These are phyloP conservation scores for Tilletia setariae DNA, from an alignment of 1,284 basidiomycete species.

Conservation along the genomic window DNA sequence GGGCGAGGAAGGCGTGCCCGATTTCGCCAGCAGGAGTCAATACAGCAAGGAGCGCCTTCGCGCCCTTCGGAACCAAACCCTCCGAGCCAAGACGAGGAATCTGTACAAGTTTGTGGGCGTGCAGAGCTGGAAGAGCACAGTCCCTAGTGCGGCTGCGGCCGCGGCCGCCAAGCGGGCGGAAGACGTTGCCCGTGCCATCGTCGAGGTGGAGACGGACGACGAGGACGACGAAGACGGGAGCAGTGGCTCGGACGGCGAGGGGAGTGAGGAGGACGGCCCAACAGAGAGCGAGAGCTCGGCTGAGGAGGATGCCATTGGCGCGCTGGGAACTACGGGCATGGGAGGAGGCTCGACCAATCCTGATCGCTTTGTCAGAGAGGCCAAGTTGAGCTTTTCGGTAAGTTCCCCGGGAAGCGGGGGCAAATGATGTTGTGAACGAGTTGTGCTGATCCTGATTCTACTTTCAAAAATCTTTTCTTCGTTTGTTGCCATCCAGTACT, in stretches of 20 bases:
- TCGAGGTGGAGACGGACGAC: constrained; percentile 1
- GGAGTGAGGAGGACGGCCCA: constrained; percentile 14
- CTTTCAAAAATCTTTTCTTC: not conserved
- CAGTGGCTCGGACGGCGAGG: too few relatives aligned
- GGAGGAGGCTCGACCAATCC: constrained; percentile 18
- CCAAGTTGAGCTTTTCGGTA: constrained; percentile 40
- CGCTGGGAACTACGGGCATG: not conserved
- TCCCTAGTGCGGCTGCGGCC: not conserved
- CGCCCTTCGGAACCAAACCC: constrained; percentile 39
- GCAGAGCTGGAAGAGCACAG: constrained; percentile 28
- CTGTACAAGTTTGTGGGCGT: constrained; percentile 44
- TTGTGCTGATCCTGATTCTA: too few relatives aligned
- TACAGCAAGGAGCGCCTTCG: constrained; percentile 44
- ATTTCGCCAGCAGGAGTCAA: constrained; percentile 37
- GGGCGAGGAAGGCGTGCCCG: constrained; percentile 20
- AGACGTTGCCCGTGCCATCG: not conserved
- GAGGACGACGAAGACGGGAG: too few relatives aligned
- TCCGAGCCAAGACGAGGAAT: constrained; percentile 44
- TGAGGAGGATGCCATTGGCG: constrained; percentile 14
- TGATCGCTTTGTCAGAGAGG: constrained; percentile 36
- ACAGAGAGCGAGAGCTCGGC: constrained; percentile 22
- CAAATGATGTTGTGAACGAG: too few relatives aligned
- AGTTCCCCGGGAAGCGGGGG: too few relatives aligned
- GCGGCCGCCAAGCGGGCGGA: constrained; percentile 18
- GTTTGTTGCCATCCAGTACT: constrained; percentile 22